Conservation (phyloP, 2,329 filamentous ascomycete genomes). For the Penicillium sp. region DNA sequence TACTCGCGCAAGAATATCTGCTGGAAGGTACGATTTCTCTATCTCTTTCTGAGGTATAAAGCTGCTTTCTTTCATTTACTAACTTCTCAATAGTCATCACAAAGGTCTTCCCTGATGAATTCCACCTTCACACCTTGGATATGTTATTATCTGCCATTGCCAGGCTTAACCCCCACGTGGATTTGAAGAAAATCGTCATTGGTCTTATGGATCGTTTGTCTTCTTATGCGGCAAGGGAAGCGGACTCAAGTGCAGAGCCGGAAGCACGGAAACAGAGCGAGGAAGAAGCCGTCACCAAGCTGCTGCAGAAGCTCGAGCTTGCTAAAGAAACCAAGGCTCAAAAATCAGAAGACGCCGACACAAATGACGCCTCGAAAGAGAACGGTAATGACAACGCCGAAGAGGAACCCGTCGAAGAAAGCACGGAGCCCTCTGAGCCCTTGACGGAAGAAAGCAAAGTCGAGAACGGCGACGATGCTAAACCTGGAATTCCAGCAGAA, state of each 20-base stretch:
- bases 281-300: conserved; percentile 73
- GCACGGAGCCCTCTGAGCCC: conserved; percentile 26
- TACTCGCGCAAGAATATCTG: conserved; percentile 94
- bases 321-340: conserved; percentile 56
- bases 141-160: conserved; percentile 92
- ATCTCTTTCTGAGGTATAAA: background rate
- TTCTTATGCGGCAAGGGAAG: conserved; percentile 88
- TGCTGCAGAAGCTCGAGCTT: conserved; percentile 76
- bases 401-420: conserved; percentile 34
- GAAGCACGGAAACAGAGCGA: conserved; percentile 75
- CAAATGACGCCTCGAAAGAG: conserved; percentile 33
- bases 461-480: conserved; percentile 34
- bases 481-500: conserved; percentile 53
- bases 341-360: conserved; percentile 37
- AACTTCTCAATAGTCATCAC: conserved; percentile 68
- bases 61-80: conserved; percentile 24
- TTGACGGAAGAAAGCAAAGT: conserved; percentile 33
- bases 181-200: conserved; percentile 97
- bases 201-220: conserved; percentile 96
- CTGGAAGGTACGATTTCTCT: conserved; percentile 63
- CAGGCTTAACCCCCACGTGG: conserved; percentile 90
- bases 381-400: conserved; percentile 36
- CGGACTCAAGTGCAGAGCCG: conserved; percentile 66
- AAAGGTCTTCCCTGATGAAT: conserved; percentile 98
- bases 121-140: conserved; percentile 93